These are phyloP conservation scores for Pythium plurisporium DNA, from an alignment of 352 stramenopile genomes.

Conservation along the genomic window DNA sequence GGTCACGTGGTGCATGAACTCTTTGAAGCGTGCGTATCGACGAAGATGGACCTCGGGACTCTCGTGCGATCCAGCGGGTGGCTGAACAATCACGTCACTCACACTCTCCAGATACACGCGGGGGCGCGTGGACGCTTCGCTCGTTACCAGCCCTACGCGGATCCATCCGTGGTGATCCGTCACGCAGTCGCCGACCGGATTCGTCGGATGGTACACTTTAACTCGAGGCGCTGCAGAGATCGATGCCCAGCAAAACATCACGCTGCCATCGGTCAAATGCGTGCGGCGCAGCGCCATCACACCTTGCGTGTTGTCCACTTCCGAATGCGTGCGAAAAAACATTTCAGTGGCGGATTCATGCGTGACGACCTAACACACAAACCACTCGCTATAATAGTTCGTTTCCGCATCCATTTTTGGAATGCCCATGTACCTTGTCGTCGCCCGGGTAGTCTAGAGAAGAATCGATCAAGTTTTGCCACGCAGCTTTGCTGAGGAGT, in stretches of 20 bases:
- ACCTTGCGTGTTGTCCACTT: not conserved
- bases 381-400: too few relatives aligned
- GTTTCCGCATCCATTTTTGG: too few relatives aligned
- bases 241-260: not conserved
- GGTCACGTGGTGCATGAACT: too few relatives aligned
- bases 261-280: constrained; percentile 2
- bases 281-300: not conserved
- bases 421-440: not conserved
- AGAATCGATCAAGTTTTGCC: not conserved
- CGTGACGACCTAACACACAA: not conserved
- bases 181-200: not conserved
- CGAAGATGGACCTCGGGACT: not conserved
- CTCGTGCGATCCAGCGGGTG: not conserved
- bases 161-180: not conserved
- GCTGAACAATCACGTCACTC: not conserved
- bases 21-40: not conserved
- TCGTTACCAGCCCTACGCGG: not conserved
- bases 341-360: not conserved
- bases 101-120: not conserved
- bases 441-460: not conserved
- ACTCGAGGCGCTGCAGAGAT: not conserved
- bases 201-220: not conserved
- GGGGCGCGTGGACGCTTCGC: not conserved
- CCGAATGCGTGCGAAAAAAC: not conserved
- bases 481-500: not conserved